Percentiles rank a stretch among this genome's conserved stretches.
phyloP scores from a whole-genome alignment of 768 basidiomycete species.

The Rhizopogon vesiculosus region DNA sequence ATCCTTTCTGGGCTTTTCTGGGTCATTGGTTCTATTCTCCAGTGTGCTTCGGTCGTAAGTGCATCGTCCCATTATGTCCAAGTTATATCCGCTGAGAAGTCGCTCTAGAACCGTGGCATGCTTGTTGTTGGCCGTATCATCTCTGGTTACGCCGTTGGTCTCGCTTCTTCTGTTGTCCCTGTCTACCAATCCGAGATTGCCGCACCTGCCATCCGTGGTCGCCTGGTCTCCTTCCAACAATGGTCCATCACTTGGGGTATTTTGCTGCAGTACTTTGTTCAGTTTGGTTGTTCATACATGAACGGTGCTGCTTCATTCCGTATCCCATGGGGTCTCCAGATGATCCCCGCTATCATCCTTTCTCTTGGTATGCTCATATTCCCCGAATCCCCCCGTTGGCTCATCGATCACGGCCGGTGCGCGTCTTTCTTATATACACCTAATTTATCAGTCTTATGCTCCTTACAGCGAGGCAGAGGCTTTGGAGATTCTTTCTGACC shows the following conservation, averaged over 20 bases:
- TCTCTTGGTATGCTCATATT: conserved; percentile 62
- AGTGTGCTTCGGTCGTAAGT: conserved; percentile 51
- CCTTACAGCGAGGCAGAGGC: conserved; percentile 44
- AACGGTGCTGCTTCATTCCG: conserved; percentile 69
- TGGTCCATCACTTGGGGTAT: conserved; percentile 82
- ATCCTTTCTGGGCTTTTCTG: conserved; percentile 66
- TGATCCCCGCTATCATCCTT: conserved; percentile 72
- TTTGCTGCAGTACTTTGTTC: conserved; percentile 69
- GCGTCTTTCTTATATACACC: background rate
- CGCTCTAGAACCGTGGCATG: conserved; percentile 61
- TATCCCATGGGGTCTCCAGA: conserved; percentile 76
- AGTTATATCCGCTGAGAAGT: background rate
- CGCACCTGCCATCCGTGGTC: conserved; percentile 67
- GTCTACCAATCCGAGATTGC: conserved; percentile 75
- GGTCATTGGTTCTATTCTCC: conserved; percentile 70
- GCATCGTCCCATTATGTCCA: background rate
- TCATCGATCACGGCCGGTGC: conserved; percentile 57
- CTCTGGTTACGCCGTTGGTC: conserved; percentile 62
- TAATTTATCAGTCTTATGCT: conserved; percentile 2
- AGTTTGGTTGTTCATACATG: conserved; percentile 69
- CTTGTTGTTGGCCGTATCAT: conserved; percentile 67
- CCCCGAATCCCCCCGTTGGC: conserved; percentile 70
- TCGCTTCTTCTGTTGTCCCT: conserved; percentile 63
- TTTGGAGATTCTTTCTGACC: conserved; percentile 66
- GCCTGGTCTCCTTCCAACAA: conserved; percentile 74